Evolutionary conservation across 2,329 filamentous ascomycete genomes (phyloP), one percentile per base, ranked within the genome.

Genomic region (Lecanicillium sp.): DNA sequence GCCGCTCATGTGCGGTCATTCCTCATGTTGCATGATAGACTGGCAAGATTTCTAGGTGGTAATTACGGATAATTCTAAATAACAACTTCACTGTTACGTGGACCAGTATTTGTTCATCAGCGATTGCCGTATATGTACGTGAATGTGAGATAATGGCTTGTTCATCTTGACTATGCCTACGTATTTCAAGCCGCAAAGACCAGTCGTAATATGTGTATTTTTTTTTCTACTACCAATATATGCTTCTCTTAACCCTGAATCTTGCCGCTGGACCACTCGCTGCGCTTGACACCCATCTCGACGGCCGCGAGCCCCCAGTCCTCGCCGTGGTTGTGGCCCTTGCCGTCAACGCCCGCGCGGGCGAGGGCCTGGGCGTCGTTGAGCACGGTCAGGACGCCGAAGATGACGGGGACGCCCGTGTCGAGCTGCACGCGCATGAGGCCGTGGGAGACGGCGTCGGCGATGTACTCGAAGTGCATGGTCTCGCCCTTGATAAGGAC

Each of bases 391-490:
- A 98, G 72, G 58, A 97, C 74, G 12, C 93, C 91, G 67, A 97
- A 95, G 51, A 97, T 80, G 51, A 98, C 86, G 26, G 93, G 93
- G 43, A 95, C 81, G 37, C 88, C 87, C 9, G 82, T 83, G 65
- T 98, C 91, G 48, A 97, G 75, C 67, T 95, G 90, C 51, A 97
- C 83, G 55, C 88, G 83, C 93, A 98, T 98, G 52, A 98, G 76
- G 6, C 89, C 93, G 53, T 95, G 88, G 50, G 83, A 89, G 6
- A 94, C 90, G 33, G 88, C 81, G 55, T 97, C 93, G 35, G 90
- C 79, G 60, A 98, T 98, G 72, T 98, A 97, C 71, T 98, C 93
- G 62, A 98, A 98, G 71, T 98, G 93, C 90, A 96, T 96, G 6
- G 93, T 97, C 70, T 95, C 87, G 65, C 93, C 93, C 74, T 98